Base-by-base conservation (phyloP, 371 early-diverging fungal genomes). In the Rhizopus stolonifer region DNA sequence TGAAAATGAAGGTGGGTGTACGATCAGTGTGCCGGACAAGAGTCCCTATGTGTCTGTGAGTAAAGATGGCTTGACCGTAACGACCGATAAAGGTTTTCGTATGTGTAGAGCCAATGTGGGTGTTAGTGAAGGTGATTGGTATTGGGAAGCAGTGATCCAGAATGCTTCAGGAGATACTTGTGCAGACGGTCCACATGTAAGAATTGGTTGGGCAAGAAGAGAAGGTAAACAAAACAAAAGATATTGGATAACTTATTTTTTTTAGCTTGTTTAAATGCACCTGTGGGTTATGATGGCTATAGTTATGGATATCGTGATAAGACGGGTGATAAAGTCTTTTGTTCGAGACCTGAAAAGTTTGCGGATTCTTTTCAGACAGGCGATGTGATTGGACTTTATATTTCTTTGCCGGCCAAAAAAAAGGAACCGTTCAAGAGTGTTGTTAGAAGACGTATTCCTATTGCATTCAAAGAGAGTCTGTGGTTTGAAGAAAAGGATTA, bases 241-340 rank as follows among this genome's bases (percentile, higher is more conserved):
- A 13, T 25, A 9, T 38, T 49, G 17, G 39, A 21, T 55, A 13
- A 44, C 24, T 24, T 24, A 25, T 18, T 45, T 25, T 21, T 50
- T 39, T 45, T 25, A 84, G 87, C 84, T 5, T 82, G 81, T 51
- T 51, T 83, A 14, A 81, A 85, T 56, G 84, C 83, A 1, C 88
- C 88, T 9, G 84, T 86, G 26, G 88, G 88, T 2, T 85, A 83
- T 58, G 88, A 87, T 58, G 84, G 71, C 17, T 86, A 84, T 54
- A 75, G 84, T 36, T 87, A 86, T 60, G 88, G 83, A 0, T 75
- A 83, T 44, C 79, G 88, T 2, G 88, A 87, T 49, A 65, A 71
- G 25, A 84, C 88, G 13, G 86, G 86, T 3, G 84, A 87, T 38
- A 80, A 74, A 31, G 58, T 87, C 23, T 83, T 81, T 58, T 77